Base-by-base conservation (phyloP, 2,329 filamentous ascomycete genomes). In the Seiridium unicorne region DNA sequence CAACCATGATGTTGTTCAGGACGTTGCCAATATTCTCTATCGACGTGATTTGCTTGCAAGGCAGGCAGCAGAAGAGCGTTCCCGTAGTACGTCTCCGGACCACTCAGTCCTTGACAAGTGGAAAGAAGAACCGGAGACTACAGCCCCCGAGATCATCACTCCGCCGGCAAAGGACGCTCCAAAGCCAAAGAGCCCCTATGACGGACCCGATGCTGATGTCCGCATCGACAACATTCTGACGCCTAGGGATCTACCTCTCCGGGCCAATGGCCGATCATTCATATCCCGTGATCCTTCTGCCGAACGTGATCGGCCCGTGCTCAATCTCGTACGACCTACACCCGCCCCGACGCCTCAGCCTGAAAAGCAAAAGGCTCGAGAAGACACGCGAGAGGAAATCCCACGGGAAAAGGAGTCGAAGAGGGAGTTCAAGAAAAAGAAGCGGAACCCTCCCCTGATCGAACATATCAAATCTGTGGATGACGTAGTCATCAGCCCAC, bases 161-260 rank as follows among this genome's bases (percentile, higher is more conserved):
- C 84, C 85, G 9, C 84, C 84, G 26, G 78, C 79, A 60, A 80
- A 81, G 76, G 76, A 80, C 8, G 64, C 72, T 2, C 66, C 72
- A 9, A 77, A 78, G 46, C 66, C 69, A 60, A 81, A 81, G 71
- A 80, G 77, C 58, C 79, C 73, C 7, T 89, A 83, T 60, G 83
- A 82, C 63, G 82, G 73, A 6, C 86, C 86, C 2, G 78, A 89
- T 66, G 86, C 86, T n/a, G 86, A 89, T 69, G 85, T 89, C 57
- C 77, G 76, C 56, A 82, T 88, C 61, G 86, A 89, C 68, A 82
- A 87, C 65, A 73, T 83, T 61, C 79, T 88, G 62, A 76, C 79
- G 57, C 86, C 86, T 4, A 70, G 71, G 46, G 82, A 88, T 36
- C 71, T 85, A 58, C 48, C 57, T 5, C 18, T 59, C 36, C 13